Conservation (phyloP, 768 basidiomycete species). For the Pisolithus marmoratus region DNA sequence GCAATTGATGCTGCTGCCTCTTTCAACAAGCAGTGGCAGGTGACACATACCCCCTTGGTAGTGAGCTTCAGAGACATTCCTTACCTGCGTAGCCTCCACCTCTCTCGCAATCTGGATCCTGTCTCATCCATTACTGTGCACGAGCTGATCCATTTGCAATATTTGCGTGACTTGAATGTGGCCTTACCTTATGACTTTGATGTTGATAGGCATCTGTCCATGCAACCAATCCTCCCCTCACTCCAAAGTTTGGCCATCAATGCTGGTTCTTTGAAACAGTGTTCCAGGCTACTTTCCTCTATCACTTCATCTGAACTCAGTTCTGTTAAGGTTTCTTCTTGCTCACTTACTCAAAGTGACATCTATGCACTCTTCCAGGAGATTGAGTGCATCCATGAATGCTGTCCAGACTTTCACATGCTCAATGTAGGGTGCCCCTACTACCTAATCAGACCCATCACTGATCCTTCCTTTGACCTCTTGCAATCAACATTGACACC, state of each 20-base stretch:
- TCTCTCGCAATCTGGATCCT: conserved; percentile 19
- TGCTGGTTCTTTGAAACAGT: conserved; percentile 23
- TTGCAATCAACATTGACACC: conserved; percentile 19
- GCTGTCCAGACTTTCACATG: conserved; percentile 2
- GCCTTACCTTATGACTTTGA: conserved; percentile 15
- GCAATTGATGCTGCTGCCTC: conserved; percentile 18
- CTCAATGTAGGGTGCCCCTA: conserved; percentile 8
- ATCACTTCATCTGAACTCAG: conserved; percentile 18
- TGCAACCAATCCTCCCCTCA: conserved; percentile 13
- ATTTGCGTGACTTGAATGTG: conserved; percentile 20
- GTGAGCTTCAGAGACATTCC: conserved; percentile 15
- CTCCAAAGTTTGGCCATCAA: conserved; percentile 18
- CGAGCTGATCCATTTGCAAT: conserved; percentile 15
- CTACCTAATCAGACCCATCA: too few species aligned
- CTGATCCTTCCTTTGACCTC: conserved; percentile 16
- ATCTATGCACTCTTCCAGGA: conserved; percentile 21
- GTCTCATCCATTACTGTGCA: conserved; percentile 18
- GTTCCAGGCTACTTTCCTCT: conserved; percentile 19
- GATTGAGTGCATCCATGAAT: conserved; percentile 3
- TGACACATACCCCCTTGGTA: background rate
- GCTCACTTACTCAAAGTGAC: conserved; percentile 15
- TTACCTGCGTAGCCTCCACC: conserved; percentile 16
- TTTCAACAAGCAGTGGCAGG: too few species aligned
- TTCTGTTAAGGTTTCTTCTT: conserved; percentile 20
- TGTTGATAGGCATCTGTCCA: conserved; percentile 1